Evolutionary conservation across 2,329 filamentous ascomycete genomes (phyloP).

Genomic region (Beauveria varroae): DNA sequence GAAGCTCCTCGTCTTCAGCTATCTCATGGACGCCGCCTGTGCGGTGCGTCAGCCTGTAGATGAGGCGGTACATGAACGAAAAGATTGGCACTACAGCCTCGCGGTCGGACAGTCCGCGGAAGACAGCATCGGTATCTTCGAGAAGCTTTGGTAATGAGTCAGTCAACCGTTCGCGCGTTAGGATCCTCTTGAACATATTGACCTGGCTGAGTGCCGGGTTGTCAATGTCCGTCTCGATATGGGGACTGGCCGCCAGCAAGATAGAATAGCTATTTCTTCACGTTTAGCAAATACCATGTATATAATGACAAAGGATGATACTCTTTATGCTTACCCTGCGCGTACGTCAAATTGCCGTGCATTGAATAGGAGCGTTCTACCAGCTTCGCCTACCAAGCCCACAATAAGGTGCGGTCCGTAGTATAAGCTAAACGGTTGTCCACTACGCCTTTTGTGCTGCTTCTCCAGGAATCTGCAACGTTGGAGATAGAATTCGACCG

Average conservation of each 20-base stretch:
- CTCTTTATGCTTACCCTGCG: conserved; percentile 28
- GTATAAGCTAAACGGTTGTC: conserved; percentile 42
- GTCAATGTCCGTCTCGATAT: conserved; percentile 15
- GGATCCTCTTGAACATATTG: conserved; percentile 24
- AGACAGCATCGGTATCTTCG: conserved; percentile 26
- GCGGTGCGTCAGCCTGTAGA: conserved; percentile 52
- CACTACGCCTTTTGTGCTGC: conserved; percentile 20
- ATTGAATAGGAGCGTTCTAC: conserved; percentile 37
- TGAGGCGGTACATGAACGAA: conserved; percentile 41
- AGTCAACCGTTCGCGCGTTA: conserved; percentile 30
- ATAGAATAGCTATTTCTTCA: conserved; percentile 18
- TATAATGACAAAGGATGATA: not conserved
- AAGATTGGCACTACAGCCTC: conserved; percentile 38
- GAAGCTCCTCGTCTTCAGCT: conserved; percentile 35
- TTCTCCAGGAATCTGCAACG: conserved; percentile 36
- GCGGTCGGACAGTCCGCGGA: not conserved
- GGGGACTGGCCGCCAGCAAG: conserved; percentile 24
- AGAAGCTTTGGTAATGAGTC: conserved; percentile 34
- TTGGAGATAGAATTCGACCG: conserved; percentile 37
- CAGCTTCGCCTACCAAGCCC: conserved; percentile 34
- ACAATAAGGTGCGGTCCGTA: conserved; percentile 38
- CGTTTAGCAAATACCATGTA: not conserved
- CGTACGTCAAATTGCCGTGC: conserved; percentile 34
- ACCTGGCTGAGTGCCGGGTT: conserved; percentile 20
- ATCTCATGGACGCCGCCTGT: conserved; percentile 47